Base-by-base conservation (phyloP, 768 basidiomycete genomes). In the Boletellus ananas region DNA sequence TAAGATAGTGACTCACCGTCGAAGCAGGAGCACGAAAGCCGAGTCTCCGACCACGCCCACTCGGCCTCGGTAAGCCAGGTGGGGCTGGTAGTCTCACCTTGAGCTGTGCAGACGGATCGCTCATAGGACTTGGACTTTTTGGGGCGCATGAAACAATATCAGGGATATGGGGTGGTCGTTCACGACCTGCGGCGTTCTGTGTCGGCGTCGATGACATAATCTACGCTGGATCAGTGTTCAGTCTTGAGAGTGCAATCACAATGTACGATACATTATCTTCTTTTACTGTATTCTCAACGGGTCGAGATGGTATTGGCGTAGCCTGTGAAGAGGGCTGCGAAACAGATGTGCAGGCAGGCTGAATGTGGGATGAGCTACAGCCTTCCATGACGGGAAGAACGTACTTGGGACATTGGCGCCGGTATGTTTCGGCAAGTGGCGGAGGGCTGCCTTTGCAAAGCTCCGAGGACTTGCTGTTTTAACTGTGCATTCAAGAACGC, bases 141-240 rank as follows among this genome's bases (percentile, higher is more conserved):
- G 42, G 42, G 17, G 42, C 20, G 42, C 29, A 25, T 8, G 39
- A 40, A n/a, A 16, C 21, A 13, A 40, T 6, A 16, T 40, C 39
- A 23, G 39, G 39, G 7, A 25, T 20, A 10, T 5, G 20, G 16
- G 18, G 7, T 7, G 40, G n/a, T 42, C 5, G 41, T 29, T n/a
- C n/a, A 13, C 11, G 14, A 14, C 4, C 17, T 3, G 29, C n/a
- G 9, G 17, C 11, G 20, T 14, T 44, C 18, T 50, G 51, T 4
- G 23, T 52, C 6, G 47, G 47, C 4, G 49, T 52, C 9, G 47
- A 49, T 34, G 42, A 37, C 16, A 20, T n/a, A 40, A 17, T 36
- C 54, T 64, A 33, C 16, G 1, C 29, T 9, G 31, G 6, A 46
- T 64, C 25, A 52, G 21, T 27, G 4, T 29, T 16, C 10, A 7